Conservation (phyloP, 2,329 filamentous ascomycete genomes). For the Venturia carpophila region DNA sequence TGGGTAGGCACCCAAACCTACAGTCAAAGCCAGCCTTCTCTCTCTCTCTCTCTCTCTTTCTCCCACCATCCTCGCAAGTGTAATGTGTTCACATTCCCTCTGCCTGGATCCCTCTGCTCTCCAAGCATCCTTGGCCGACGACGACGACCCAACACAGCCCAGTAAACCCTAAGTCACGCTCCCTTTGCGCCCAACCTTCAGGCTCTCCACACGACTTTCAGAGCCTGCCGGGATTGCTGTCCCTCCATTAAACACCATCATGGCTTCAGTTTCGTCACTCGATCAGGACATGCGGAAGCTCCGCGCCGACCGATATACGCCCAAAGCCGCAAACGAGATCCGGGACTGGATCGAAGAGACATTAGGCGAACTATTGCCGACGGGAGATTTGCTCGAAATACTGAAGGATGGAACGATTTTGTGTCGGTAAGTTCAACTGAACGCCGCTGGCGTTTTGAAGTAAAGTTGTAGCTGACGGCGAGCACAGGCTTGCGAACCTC, state of each 20-base stretch:
- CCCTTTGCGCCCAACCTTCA: slow-evolving; percentile 9
- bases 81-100: neutral
- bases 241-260: slow-evolving; percentile 32
- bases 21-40: neutral
- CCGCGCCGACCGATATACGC: slow-evolving; percentile 89
- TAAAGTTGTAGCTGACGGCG: neutral
- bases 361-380: slow-evolving; percentile 63
- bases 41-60: neutral
- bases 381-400: slow-evolving; percentile 71
- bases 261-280: slow-evolving; percentile 89
- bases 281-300: slow-evolving; percentile 93
- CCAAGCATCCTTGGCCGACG: slow-evolving; percentile 14
- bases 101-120: neutral
- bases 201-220: slow-evolving; percentile 3
- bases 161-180: neutral
- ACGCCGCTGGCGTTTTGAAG: neutral
- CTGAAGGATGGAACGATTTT: slow-evolving; percentile 87
- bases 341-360: slow-evolving; percentile 77
- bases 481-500: slow-evolving; percentile 68
- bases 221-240: neutral
- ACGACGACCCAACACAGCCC: neutral
- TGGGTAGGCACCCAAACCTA: neutral
- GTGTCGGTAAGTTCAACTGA: slow-evolving; percentile 61
- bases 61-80: neutral
- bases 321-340: slow-evolving; percentile 77